Conservation (phyloP, 2,329 filamentous ascomycete genomes). For the Lachnellula hyalina region DNA sequence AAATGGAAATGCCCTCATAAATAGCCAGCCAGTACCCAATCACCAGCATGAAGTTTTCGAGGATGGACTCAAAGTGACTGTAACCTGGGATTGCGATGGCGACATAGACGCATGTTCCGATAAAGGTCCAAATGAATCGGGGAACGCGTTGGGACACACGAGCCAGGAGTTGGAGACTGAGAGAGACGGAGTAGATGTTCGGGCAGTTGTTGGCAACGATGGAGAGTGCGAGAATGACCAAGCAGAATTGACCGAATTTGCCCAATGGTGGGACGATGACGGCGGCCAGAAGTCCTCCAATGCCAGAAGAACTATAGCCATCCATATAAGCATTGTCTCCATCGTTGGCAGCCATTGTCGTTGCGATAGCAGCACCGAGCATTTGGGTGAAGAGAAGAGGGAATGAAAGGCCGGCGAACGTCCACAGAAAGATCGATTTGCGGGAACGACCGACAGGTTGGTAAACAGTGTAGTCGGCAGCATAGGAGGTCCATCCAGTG, state of each 20-base stretch:
- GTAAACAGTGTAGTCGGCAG: constrained; percentile 77
- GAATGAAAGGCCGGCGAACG: constrained; percentile 63
- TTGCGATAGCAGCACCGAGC: constrained; percentile 65
- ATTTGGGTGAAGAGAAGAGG: constrained; percentile 71
- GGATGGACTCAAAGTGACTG: constrained; percentile 54
- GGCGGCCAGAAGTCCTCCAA: constrained; percentile 62
- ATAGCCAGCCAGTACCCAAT: constrained; percentile 72
- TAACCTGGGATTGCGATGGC: constrained; percentile 68
- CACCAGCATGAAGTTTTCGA: constrained; percentile 66
- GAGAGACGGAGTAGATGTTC: constrained; percentile 65
- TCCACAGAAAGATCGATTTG: constrained; percentile 61
- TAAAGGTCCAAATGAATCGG: constrained; percentile 61
- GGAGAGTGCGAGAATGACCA: constrained; percentile 59
- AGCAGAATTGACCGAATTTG: constrained; percentile 66
- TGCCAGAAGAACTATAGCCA: constrained; percentile 51
- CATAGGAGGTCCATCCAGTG: constrained; percentile 69
- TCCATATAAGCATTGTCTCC: constrained; percentile 48
- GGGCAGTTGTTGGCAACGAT: constrained; percentile 68
- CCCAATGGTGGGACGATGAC: constrained; percentile 60
- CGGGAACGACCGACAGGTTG: constrained; percentile 59
- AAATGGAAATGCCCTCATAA: constrained; percentile 60
- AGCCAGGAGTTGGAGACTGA: constrained; percentile 62
- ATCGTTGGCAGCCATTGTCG: constrained; percentile 51
- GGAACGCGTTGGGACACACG: constrained; percentile 55
- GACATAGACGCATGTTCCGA: constrained; percentile 59